Evolutionary conservation across 768 basidiomycete genomes (phyloP), one percentile per base, ranked within the genome.

Genomic region (Dentipellis fragilis): DNA sequence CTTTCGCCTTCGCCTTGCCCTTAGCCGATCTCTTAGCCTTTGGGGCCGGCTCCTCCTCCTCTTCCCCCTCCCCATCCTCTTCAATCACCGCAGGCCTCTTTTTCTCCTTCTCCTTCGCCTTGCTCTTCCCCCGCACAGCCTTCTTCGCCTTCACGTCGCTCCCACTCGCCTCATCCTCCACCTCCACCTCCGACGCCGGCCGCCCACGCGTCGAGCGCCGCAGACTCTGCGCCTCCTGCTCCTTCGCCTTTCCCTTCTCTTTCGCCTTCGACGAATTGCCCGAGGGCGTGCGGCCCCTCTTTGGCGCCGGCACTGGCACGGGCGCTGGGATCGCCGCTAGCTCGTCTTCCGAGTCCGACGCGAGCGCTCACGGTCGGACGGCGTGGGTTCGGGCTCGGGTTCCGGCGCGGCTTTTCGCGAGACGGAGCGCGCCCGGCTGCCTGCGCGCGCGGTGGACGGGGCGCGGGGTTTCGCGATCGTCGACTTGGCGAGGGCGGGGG

Each of bases 21-120:
- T 66, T 69, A 35, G 64, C 62, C 14, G 64, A 59, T 11, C 62
- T 57, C 46, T 62, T 66, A 47, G 59, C 58, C 58, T 66, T 68
- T 1, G 55, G 62, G 16, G 54, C 64, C 5, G 58, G 60, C 10
- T 57, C 57, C 2, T 62, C 62, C 2, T 65, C 63, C 19, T 67
- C 67, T 34, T 61, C 65, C 16, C 62, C 63, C 10, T 65, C 66
- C 17, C 63, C 64, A 49, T 67, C 66, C 56, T 68, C 66, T 39
- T 64, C 60, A 54, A 71, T 64, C 48, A 60, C 61, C 10, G 63
- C 2, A 68, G 66, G 12, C 60, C 66, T 69, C 12, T 54, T 46
- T n/a, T 59, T 60, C 11, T 52, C 60, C 55, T 54, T 61, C 17
- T 40, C 60, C 14, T 40, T 57, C 11, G 55, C 56, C 59, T 52